A percentile compares a stretch with the other conserved stretches of the same genome.
Conservation (phyloP, 306 rosid genomes). For the Dalbergia cochinchinensis region DNA sequence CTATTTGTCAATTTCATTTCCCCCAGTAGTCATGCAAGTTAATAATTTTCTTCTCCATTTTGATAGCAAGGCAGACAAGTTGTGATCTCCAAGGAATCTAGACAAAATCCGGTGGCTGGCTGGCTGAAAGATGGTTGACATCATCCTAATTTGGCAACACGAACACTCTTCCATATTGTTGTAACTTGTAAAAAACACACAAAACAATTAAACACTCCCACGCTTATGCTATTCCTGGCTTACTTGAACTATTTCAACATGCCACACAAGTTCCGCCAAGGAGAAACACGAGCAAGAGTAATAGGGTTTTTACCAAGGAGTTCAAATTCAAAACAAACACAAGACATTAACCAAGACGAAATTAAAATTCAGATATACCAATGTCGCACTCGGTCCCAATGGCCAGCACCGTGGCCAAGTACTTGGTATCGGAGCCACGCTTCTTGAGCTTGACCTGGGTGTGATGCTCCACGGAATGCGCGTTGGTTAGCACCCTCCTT, state of each 20-base stretch:
- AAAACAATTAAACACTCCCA: not conserved
- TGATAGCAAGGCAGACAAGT: not conserved
- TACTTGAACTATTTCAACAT: not conserved
- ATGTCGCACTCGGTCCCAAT: slow-evolving; percentile 89
- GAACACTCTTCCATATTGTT: not conserved
- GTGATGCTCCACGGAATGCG: slow-evolving; percentile 88
- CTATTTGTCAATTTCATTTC: not conserved
- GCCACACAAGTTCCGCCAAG: not conserved
- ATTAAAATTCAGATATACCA: slow-evolving; percentile 21
- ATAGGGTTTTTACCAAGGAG: not conserved
- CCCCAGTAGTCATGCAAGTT: not conserved
- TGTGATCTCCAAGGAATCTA: not conserved
- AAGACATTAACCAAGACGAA: not conserved
- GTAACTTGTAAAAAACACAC: not conserved
- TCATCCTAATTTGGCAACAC: not conserved
- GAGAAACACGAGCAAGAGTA: not conserved
- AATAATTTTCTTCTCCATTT: not conserved
- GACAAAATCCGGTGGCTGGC: not conserved
- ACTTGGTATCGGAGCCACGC: slow-evolving; percentile 88
- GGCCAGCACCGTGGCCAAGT: slow-evolving; percentile 77
- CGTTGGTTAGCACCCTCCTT: slow-evolving; percentile 82
- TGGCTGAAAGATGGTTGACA: no score
- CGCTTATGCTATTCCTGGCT: not conserved
- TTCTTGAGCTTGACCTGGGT: slow-evolving; percentile 93
- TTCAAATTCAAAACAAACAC: not conserved